phyloP scores from a whole-genome alignment of 208 protist species.

The Trypanosoma mega region DNA sequence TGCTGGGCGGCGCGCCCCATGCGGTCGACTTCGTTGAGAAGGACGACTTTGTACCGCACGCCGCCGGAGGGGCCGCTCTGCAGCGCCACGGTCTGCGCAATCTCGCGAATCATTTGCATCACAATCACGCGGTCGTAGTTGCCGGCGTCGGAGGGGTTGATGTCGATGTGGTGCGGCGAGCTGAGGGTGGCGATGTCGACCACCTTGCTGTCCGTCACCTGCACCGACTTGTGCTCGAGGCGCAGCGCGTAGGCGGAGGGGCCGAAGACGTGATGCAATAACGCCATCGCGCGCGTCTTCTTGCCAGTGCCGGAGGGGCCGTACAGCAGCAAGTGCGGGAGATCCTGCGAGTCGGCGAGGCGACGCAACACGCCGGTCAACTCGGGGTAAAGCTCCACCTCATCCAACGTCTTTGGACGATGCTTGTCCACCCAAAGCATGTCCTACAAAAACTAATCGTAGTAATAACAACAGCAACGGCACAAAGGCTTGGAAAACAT shows the following conservation, averaged over 20 bases:
- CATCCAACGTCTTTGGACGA: conserved; percentile 94
- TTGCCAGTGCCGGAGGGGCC: conserved; percentile 96
- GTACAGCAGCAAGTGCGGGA: conserved; percentile 98
- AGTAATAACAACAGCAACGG: too few species aligned
- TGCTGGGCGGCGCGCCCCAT: conserved; percentile 98
- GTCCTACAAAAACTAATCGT: too few species aligned
- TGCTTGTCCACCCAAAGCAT: conserved; percentile 99
- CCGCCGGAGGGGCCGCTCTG: conserved; percentile 27
- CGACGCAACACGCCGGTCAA: conserved; percentile 87
- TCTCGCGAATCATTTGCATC: conserved; percentile 99
- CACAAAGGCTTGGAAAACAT: too few species aligned
- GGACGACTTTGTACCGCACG: conserved; percentile 93
- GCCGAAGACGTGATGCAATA: conserved; percentile 95
- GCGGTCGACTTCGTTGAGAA: conserved; percentile 98
- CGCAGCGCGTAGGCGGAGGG: conserved; percentile 84
- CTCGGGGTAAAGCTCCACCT: conserved; percentile 95
- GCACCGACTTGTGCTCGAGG: conserved; percentile 89
- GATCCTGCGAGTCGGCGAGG: conserved; percentile 84
- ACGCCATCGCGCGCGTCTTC: conserved; percentile 95
- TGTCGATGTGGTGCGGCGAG: conserved; percentile 98
- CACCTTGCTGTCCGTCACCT: conserved; percentile 90
- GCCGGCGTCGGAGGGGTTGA: conserved; percentile 98
- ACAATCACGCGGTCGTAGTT: conserved; percentile 97
- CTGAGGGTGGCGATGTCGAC: conserved; percentile 97
- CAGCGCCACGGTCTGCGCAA: conserved; percentile 94